A percentile compares a stretch with the other conserved stretches of the same genome.
Conservation (phyloP, 768 basidiomycete genomes). For the Mycena chlorophos region DNA sequence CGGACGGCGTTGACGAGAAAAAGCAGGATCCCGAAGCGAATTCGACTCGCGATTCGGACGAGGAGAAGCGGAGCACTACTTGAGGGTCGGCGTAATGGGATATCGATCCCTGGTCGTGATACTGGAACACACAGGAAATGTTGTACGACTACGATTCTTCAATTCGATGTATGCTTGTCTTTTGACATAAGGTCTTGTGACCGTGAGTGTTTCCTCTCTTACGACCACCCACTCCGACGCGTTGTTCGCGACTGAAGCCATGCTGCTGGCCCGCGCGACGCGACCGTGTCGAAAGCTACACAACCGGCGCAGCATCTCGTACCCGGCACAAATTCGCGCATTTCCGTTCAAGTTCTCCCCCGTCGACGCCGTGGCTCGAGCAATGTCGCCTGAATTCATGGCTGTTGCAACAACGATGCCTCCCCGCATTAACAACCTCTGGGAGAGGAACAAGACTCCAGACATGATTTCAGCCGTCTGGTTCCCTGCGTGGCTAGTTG, state of each 20-base stretch:
- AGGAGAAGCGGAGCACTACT: constrained; percentile 18
- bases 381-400: background rate
- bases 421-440: background rate
- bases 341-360: constrained; percentile 1
- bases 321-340: background rate
- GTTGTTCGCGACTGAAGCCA: too few relatives aligned
- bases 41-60: constrained; percentile 8
- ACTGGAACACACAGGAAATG: background rate
- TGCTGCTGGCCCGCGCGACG: too few relatives aligned
- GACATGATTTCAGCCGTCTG: constrained; percentile 37
- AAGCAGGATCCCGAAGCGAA: constrained; percentile 17
- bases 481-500: constrained; percentile 64
- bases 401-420: background rate
- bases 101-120: background rate
- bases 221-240: too few relatives aligned
- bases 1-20: constrained; percentile 22
- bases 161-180: too few relatives aligned
- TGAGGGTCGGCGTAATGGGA: constrained; percentile 1
- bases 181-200: too few relatives aligned
- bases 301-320: too few relatives aligned
- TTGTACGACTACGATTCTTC: background rate
- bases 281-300: too few relatives aligned
- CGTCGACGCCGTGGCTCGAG: background rate
- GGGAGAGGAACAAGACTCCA: background rate
- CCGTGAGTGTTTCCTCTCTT: too few relatives aligned